Evolutionary conservation across 192 early-diverging fungal species (phyloP).

Genomic region (Chytriomyces sp.): DNA sequence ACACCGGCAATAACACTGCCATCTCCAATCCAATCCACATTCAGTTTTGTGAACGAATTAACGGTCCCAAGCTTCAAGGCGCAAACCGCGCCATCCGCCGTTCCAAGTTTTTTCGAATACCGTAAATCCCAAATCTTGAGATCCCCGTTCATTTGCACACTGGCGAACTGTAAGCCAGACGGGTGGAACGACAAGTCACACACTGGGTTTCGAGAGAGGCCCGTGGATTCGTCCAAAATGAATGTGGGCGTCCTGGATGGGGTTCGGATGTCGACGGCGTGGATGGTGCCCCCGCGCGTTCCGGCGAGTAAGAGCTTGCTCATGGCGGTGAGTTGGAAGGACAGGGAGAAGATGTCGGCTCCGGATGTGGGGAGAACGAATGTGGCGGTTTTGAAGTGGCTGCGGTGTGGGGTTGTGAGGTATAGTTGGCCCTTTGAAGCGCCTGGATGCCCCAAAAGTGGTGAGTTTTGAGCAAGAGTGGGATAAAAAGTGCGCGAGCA

Average conservation of each 20-base stretch:
- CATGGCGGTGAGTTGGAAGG: no score
- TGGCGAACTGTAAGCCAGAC: background rate
- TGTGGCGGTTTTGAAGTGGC: background rate
- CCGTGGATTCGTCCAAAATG: background rate
- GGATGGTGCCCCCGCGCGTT: constrained; percentile 2
- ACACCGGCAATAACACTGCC: background rate
- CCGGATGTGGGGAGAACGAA: background rate
- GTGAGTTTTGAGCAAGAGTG: background rate
- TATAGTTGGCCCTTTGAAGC: constrained; percentile 1
- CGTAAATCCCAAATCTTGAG: constrained; percentile 14
- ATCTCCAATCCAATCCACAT: background rate
- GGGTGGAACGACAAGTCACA: constrained; percentile 2
- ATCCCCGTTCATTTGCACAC: constrained; percentile 13
- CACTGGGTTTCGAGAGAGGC: background rate
- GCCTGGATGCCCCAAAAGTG: background rate
- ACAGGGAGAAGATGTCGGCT: no score
- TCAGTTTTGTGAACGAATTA: constrained; percentile 24
- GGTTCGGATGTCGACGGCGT: background rate
- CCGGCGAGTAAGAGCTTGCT: background rate
- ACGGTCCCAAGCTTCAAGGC: background rate
- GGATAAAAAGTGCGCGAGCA: background rate
- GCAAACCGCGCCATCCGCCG: no score
- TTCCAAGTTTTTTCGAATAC: background rate
- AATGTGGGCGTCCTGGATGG: no score
- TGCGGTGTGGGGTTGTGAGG: background rate